A percentile compares a stretch with the other conserved stretches of the same genome.
These are phyloP conservation scores for Cyclostephanos tholiformis DNA, from an alignment of 108 stramenopile genomes.

Conservation along the genomic window DNA sequence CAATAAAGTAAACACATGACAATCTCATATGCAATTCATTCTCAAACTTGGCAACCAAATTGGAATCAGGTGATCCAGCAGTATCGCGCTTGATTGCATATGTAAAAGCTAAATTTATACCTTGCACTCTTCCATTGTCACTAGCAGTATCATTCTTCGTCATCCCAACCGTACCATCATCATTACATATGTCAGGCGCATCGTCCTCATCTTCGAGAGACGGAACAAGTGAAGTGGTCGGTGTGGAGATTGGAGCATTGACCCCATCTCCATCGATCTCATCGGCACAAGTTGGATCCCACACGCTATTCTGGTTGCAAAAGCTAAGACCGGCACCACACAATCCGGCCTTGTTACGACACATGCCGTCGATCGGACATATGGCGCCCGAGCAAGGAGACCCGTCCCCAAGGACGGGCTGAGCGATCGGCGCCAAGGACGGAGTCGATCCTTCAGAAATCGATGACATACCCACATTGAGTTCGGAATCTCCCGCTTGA, in stretches of 20 bases:
- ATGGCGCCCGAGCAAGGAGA: conserved; percentile 39
- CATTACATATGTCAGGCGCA: conserved; percentile 29
- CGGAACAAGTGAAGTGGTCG: background rate
- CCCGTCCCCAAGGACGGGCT: conserved; percentile 40
- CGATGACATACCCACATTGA: conserved; percentile 45
- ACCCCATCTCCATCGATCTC: conserved; percentile 1
- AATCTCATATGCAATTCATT: conserved; percentile 33
- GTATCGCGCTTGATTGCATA: conserved; percentile 32
- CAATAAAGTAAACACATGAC: conserved; percentile 36
- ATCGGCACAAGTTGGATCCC: conserved; percentile 27
- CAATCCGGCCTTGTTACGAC: conserved; percentile 47
- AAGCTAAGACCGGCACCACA: conserved; percentile 46
- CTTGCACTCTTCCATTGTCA: conserved; percentile 8
- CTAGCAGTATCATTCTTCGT: conserved; percentile 4
- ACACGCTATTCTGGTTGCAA: conserved; percentile 44
- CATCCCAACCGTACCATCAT: conserved; percentile 38
- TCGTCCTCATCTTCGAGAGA: conserved; percentile 4
- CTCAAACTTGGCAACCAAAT: conserved; percentile 34
- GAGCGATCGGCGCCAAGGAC: conserved; percentile 18
- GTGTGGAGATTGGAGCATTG: conserved; percentile 4
- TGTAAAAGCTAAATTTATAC: conserved; percentile 12
- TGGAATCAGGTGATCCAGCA: conserved; percentile 1
- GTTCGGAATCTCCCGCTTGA: conserved; percentile 14
- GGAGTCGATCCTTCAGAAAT: conserved; percentile 3
- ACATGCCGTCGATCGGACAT: conserved; percentile 35